phyloP scores from a whole-genome alignment of 2,329 filamentous ascomycete genomes.

The Stemphylium vesicarium region DNA sequence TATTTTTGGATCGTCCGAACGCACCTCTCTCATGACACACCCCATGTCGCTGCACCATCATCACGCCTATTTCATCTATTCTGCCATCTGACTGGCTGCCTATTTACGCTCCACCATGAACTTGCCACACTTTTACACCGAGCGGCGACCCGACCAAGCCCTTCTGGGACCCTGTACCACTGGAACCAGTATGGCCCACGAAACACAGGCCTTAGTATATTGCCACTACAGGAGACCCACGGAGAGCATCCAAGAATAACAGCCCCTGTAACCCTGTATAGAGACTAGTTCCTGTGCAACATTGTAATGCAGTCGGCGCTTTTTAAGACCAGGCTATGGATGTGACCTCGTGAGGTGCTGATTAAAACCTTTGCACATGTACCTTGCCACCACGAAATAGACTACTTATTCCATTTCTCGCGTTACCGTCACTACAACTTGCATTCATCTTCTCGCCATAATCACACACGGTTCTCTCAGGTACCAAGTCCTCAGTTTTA shows the following conservation, averaged over 20 bases:
- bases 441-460: conserved; percentile 38
- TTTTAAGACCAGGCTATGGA: no score
- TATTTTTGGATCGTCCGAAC: conserved; percentile 25
- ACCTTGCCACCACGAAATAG: no score
- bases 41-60: conserved; percentile 23
- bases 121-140: conserved; percentile 5
- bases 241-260: background rate
- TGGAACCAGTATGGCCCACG: background rate
- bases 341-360: no score
- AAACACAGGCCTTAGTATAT: conserved; percentile 4
- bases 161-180: background rate
- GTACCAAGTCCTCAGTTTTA: conserved; percentile 54
- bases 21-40: conserved; percentile 8
- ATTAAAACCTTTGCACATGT: no score
- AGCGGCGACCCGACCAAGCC: conserved; percentile 2
- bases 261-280: background rate
- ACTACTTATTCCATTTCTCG: no score
- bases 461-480: conserved; percentile 54
- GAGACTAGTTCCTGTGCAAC: no score
- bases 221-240: conserved; percentile 5
- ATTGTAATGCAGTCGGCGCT: no score
- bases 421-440: no score
- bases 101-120: conserved; percentile 4
- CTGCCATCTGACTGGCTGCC: conserved; percentile 12
- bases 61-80: conserved; percentile 5